These are phyloP conservation scores for Dothideomycetes sp. DNA, from an alignment of 2,329 filamentous ascomycete genomes.

Conservation along the genomic window DNA sequence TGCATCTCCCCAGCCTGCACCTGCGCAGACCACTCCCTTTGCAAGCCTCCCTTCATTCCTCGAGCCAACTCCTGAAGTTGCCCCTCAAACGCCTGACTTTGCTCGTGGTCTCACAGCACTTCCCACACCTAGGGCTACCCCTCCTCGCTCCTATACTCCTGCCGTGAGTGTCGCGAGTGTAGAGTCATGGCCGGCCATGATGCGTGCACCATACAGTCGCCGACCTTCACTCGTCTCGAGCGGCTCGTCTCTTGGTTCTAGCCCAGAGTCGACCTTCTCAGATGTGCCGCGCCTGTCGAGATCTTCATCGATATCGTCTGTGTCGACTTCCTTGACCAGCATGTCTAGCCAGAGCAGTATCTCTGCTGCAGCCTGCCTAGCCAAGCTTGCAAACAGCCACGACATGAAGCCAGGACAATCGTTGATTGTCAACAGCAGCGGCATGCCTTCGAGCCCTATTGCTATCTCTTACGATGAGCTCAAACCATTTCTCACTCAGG, in stretches of 20 bases:
- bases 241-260: constrained; percentile 41
- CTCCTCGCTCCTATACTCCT: constrained; percentile 48
- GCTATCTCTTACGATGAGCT: neutral
- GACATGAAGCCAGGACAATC: constrained; percentile 1
- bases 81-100: constrained; percentile 42
- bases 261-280: constrained; percentile 53
- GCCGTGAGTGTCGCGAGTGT: constrained; percentile 45
- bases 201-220: constrained; percentile 28
- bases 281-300: constrained; percentile 45
- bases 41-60: constrained; percentile 34
- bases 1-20: constrained; percentile 19
- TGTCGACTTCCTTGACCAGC: constrained; percentile 32
- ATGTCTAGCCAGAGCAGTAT: constrained; percentile 33
- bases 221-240: constrained; percentile 38
- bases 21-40: constrained; percentile 31
- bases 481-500: constrained; percentile 2
- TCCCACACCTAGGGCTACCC: constrained; percentile 52
- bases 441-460: neutral
- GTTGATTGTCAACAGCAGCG: neutral
- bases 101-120: constrained; percentile 44
- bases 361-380: constrained; percentile 34
- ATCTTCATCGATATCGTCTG: constrained; percentile 43
- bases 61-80: constrained; percentile 39
- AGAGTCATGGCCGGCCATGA: constrained; percentile 41
- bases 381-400: constrained; percentile 41